These are phyloP conservation scores for Zoysia japonica DNA, from an alignment of 176 grass and related monocot genomes.

Conservation along the genomic window DNA sequence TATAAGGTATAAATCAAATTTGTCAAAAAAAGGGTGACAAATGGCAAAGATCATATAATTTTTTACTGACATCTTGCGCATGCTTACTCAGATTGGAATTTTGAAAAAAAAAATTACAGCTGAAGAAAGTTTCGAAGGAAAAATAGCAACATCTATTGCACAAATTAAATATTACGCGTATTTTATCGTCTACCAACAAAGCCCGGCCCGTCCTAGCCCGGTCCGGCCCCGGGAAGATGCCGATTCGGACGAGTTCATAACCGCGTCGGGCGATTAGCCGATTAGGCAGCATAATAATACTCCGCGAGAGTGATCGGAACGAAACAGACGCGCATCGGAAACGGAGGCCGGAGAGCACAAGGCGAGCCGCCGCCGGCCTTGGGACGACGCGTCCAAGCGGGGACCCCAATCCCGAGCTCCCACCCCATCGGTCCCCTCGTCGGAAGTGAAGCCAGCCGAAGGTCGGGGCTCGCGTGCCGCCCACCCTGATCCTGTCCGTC, in stretches of 20 bases:
- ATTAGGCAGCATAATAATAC: not conserved
- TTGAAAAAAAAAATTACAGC: too few species aligned
- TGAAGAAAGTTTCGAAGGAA: not conserved
- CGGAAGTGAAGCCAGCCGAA: slow-evolving; percentile 12
- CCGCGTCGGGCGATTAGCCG: slow-evolving; percentile 10
- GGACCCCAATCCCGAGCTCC: not conserved
- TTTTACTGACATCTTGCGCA: too few species aligned
- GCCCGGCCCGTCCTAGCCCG: not conserved
- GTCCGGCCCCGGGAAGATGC: not conserved
- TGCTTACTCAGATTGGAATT: too few species aligned
- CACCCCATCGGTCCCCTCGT: slow-evolving; percentile 1
- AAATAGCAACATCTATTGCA: not conserved
- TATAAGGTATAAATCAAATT: too few species aligned
- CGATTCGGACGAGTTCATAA: not conserved
- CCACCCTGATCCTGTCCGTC: not conserved
- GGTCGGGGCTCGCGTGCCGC: not conserved
- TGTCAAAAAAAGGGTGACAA: too few species aligned
- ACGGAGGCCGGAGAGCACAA: slow-evolving; percentile 18
- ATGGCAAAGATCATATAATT: too few species aligned
- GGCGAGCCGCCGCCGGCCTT: not conserved
- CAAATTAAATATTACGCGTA: not conserved
- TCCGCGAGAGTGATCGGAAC: not conserved
- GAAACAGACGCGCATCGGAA: slow-evolving; percentile 17
- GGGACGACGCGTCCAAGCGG: too few species aligned
- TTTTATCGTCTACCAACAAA: not conserved